Evolutionary conservation across 345 rosid species (phyloP), one percentile per base, ranked within the genome.

Genomic region (Balakata baccata): DNA sequence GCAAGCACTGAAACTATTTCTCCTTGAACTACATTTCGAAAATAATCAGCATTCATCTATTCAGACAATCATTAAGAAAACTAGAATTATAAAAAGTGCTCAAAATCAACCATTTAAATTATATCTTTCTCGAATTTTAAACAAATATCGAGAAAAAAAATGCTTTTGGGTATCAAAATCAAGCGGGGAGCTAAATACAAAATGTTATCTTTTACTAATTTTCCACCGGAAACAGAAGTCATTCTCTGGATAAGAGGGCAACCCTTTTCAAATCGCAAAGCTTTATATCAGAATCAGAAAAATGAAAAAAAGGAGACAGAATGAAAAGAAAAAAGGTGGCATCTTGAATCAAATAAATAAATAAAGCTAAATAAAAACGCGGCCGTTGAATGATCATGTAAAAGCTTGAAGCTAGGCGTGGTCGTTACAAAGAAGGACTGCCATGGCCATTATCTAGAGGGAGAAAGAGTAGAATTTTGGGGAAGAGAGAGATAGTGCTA

Each of bases 21-120:
- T 63, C 75, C 63, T 37, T 43, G 60, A 75, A 34, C 86, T 68
- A 81, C 88, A 81, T 81, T 74, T 82, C 76, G 64, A 37, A 74
- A 79, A 73, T 1, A 52, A 12, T 16, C 57, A 45, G 23, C n/a
- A 37, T 37, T 49, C 47, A 38, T 29, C 8, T 4, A 73, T 38
- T 49, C 22, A 64, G 64, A 64, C 45, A 57, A n/a, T n/a, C 29
- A 20, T 20, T n/a, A 11, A 11, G 41, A 59, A n/a, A 60, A 20
- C 39, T 25, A 41, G 56, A 69, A 70, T 57, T 3, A 1, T 13
- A 34, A 34, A 0, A 37, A 41, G 7, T 6, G 22, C 39, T 51
- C 23, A 38, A 60, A 29, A 68, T 46, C 54, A 62, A 22, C 69
- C 69, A 57, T 68, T 64, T 37, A 64, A 39, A 52, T 23, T 39